Evolutionary conservation across 768 basidiomycete genomes (phyloP).

Genomic region (Boletellus ananas): DNA sequence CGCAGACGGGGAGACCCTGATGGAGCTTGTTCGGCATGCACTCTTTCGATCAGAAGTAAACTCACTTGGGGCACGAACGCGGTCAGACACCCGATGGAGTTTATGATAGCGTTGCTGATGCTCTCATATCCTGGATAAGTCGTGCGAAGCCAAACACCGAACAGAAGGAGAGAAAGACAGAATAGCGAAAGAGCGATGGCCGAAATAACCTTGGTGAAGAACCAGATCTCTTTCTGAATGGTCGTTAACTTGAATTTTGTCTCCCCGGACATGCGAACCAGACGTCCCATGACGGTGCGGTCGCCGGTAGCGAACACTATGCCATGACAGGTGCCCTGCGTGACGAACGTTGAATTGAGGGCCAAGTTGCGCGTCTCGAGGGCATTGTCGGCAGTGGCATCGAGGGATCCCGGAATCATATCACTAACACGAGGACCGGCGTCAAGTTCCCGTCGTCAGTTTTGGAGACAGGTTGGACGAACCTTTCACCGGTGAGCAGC

Average conservation of each 20-base stretch:
- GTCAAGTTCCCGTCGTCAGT: background rate
- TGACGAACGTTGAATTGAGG: slow-evolving; percentile 42
- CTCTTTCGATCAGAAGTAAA: background rate
- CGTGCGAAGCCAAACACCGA: slow-evolving; percentile 40
- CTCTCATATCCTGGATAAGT: slow-evolving; percentile 32
- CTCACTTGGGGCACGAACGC: slow-evolving; percentile 41
- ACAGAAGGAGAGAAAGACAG: slow-evolving; percentile 39
- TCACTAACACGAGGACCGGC: slow-evolving; percentile 26
- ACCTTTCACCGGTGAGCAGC: slow-evolving; percentile 51
- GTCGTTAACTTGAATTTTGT: slow-evolving; percentile 45
- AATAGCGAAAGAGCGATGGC: slow-evolving; percentile 37
- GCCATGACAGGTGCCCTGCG: slow-evolving; percentile 40
- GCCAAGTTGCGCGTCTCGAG: slow-evolving; percentile 47
- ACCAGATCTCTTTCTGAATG: slow-evolving; percentile 46
- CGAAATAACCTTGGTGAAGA: slow-evolving; percentile 52
- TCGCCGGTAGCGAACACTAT: slow-evolving; percentile 43
- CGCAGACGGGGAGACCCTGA: slow-evolving; percentile 39
- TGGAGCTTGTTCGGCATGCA: too few relatives aligned
- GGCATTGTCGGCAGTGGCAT: slow-evolving; percentile 48
- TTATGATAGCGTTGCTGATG: slow-evolving; percentile 35
- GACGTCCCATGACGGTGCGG: slow-evolving; percentile 48
- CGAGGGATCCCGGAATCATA: slow-evolving; percentile 42
- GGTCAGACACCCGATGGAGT: slow-evolving; percentile 38
- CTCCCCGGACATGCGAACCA: slow-evolving; percentile 50
- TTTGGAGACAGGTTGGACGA: background rate